Conservation (phyloP, 78 protist genomes). For the Dictyostelium purpureum region DNA sequence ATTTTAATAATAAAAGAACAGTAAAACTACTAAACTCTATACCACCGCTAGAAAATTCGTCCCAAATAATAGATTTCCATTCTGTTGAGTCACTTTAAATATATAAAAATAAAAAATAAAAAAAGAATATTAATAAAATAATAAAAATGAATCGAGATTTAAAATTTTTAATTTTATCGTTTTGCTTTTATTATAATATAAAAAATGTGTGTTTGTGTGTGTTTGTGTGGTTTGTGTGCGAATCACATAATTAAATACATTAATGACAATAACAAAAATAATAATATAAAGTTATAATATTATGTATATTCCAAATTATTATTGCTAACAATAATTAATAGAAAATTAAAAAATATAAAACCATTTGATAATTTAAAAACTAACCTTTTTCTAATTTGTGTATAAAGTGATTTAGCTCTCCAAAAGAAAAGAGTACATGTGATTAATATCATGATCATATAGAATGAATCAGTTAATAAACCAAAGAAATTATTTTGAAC, state of each 20-base stretch:
- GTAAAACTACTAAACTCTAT: conserved; percentile 49
- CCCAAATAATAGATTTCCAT: conserved; percentile 37
- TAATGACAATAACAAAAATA: background rate
- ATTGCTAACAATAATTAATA: too few relatives aligned
- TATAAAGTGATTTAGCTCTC: conserved; percentile 24
- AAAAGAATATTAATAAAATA: background rate
- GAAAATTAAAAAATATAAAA: too few relatives aligned
- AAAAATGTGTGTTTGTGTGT: too few relatives aligned
- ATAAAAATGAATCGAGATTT: too few relatives aligned
- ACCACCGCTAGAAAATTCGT: conserved; percentile 36
- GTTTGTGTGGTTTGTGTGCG: background rate
- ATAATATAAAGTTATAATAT: too few relatives aligned
- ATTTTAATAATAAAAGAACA: conserved; percentile 15
- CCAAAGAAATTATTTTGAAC: background rate
- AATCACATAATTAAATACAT: background rate
- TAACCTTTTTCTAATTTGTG: background rate
- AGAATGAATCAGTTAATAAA: conserved; percentile 16
- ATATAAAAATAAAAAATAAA: background rate
- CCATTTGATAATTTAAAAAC: background rate
- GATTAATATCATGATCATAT: background rate
- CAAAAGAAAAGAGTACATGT: conserved; percentile 35
- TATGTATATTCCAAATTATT: too few relatives aligned
- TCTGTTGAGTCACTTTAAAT: background rate
- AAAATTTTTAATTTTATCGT: too few relatives aligned
- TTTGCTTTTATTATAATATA: too few relatives aligned